Base-by-base conservation (phyloP, 345 rosid genomes). In the Eucalyptus microcorys region DNA sequence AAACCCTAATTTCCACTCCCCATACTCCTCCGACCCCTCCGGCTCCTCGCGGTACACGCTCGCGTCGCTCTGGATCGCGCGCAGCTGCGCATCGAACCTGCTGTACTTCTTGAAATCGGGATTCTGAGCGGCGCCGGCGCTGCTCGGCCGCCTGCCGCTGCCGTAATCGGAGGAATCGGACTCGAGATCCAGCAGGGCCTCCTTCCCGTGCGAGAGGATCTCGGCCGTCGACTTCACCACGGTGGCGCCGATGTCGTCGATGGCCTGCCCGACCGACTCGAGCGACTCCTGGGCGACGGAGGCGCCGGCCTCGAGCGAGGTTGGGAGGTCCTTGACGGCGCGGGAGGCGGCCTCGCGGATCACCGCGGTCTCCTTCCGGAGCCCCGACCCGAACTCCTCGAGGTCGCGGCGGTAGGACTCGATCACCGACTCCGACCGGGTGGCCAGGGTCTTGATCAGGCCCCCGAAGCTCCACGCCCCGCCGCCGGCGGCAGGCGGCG, bases 201-300 rank as follows among this genome's bases (percentile, higher is more conserved):
- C 94, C 93, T 91, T 96, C 91, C 99, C 97, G 14, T 91, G 95
- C 64, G 96, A 89, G 48, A 97, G 93, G 87, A 97, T 94, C 92
- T 90, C 91, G 24, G 97, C 94, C 87, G 98, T 95, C 49, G 97
- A 94, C 89, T 94, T 95, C 96, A 95, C 94, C 22, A 97, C 95
- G 88, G 97, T 89, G 92, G 92, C 88, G 13, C 99, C 96, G 86
- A 97, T 93, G n/a, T 96, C 98, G 80, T 96, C 99, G 81, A 97
- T 93, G 40, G 95, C 95, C 85, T 95, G 96, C 49, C 98, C 98
- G 12, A 97, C 96, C 14, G 16, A 97, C 98, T 86, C 87, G 87
- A 86, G 87, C 61, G 87, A 86, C 61, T 86, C 61, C 66, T 86
- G 87, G 30, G 87, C 87, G 37, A 95, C 96, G 85, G 96, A 91